Evolutionary conservation across 2,329 filamentous ascomycete genomes (phyloP), one percentile per base, ranked within the genome.

Genomic region (Aspergillus pseudonomiae): DNA sequence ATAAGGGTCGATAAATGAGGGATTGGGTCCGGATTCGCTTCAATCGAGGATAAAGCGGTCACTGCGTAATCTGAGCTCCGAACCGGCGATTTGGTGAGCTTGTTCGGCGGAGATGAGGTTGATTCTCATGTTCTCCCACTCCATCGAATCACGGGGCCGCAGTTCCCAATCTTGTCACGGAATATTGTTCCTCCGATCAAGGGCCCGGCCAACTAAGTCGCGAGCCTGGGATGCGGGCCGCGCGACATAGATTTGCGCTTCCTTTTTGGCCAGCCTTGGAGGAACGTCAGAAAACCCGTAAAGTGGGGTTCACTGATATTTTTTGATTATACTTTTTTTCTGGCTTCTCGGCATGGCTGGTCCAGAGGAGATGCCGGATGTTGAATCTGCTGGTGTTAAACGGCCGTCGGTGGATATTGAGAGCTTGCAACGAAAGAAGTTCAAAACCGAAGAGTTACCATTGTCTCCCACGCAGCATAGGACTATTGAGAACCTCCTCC

Each of bases 361-460:
- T 63, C 64, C 73, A 65, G 73, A 75, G 63, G 72, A 71, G 56
- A 71, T 73, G 70, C 67, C 73, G 60, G 73, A 71, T 63, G 66
- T 68, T 55, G 67, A 75, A 59, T 55, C 69, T 32, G 67, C 62
- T 30, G 67, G 70, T 26, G 61, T 67, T 6, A 78, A 79, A 63
- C 70, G 74, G 28, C 66, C 71, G 19, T 68, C 67, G 21, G 43
- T 76, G 30, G 74, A 78, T 34, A 69, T 79, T 28, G 74, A 79
- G 41, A 73, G 65, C 43, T 58, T 78, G 43, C 76, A 73, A 67
- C 72, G 71, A 65, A 80, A 80, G 70, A 87, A 84, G 72, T 83
- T 87, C 71, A 87, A 87, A 73, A 79, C 85, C 30, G 84, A 85
- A 4, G 88, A 90, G 67, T 80, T 90, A 30, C 88, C 88, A 3